Conservation (phyloP, 2,329 filamentous ascomycete species). For the Grosmannia penicillata region DNA sequence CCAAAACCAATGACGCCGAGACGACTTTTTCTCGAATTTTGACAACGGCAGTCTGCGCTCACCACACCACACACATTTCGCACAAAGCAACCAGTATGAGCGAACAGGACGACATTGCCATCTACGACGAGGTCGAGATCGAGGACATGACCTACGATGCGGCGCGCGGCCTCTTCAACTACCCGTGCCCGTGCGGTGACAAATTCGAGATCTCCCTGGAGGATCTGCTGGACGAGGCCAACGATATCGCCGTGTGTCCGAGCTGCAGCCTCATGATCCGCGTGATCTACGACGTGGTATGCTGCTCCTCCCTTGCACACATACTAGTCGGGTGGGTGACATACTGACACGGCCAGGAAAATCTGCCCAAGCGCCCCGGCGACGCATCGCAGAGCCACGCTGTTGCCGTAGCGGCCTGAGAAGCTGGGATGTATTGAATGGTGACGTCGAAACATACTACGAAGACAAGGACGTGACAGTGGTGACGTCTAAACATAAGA, state of each 20-base stretch:
- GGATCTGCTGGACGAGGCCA: constrained; percentile 71
- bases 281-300: constrained; percentile 78
- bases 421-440: too few relatives aligned
- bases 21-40: too few relatives aligned
- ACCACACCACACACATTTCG: too few relatives aligned
- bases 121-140: constrained; percentile 97
- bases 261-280: constrained; percentile 95
- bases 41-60: too few relatives aligned
- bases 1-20: too few relatives aligned
- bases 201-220: constrained; percentile 79
- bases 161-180: constrained; percentile 75
- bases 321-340: not conserved
- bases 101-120: constrained; percentile 49
- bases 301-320: not conserved
- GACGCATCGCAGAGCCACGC: constrained; percentile 1
- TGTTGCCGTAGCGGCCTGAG: constrained; percentile 2
- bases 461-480: too few relatives aligned
- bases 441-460: too few relatives aligned
- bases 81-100: too few relatives aligned
- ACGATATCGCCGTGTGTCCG: constrained; percentile 87
- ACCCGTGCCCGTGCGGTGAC: constrained; percentile 94
- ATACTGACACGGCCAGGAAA: not conserved
- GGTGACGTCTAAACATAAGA: too few relatives aligned
- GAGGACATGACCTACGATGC: constrained; percentile 93
- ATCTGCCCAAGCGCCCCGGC: constrained; percentile 2